Conservation (phyloP, 768 basidiomycete species). For the Kwoniella sp. region DNA sequence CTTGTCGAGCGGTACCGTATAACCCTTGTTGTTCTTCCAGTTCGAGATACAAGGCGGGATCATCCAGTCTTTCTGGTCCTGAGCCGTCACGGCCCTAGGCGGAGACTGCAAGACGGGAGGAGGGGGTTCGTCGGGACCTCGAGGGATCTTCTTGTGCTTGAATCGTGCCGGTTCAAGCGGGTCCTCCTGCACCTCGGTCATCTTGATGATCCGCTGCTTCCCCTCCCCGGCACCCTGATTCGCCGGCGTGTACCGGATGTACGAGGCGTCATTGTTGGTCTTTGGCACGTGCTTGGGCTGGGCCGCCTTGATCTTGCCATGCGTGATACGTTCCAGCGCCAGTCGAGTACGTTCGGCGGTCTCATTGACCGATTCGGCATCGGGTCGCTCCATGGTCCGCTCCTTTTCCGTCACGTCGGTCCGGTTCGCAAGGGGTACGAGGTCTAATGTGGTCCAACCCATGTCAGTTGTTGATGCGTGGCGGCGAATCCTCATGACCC, state of each 20-base stretch:
- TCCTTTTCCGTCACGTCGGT: slow-evolving; percentile 76
- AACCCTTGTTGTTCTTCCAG: slow-evolving; percentile 99
- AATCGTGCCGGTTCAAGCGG: slow-evolving; percentile 94
- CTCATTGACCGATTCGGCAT: slow-evolving; percentile 84
- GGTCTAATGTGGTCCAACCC: slow-evolving; percentile 55
- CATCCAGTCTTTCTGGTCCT: slow-evolving; percentile 99
- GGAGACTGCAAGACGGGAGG: slow-evolving; percentile 93
- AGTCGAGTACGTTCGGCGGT: slow-evolving; percentile 86
- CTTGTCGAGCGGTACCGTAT: slow-evolving; percentile 96
- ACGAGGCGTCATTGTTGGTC: slow-evolving; percentile 73
- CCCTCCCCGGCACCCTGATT: slow-evolving; percentile 69
- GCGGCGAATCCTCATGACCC: slow-evolving; percentile 9
- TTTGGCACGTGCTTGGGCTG: slow-evolving; percentile 94
- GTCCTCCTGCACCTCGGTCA: slow-evolving; percentile 96
- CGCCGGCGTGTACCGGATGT: slow-evolving; percentile 94
- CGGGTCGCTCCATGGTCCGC: slow-evolving; percentile 80
- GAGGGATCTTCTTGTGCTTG: slow-evolving; percentile 98
- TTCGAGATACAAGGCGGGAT: slow-evolving; percentile 99
- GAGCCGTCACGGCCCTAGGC: slow-evolving; percentile 88
- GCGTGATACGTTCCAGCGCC: slow-evolving; percentile 87
- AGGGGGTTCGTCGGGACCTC: slow-evolving; percentile 92
- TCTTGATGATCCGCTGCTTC: slow-evolving; percentile 96
- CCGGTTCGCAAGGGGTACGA: slow-evolving; percentile 83
- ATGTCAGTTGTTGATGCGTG: neutral
- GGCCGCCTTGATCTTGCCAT: slow-evolving; percentile 95